Evolutionary conservation across 2,329 filamentous ascomycete species (phyloP).

Genomic region (Xylaria sp.): DNA sequence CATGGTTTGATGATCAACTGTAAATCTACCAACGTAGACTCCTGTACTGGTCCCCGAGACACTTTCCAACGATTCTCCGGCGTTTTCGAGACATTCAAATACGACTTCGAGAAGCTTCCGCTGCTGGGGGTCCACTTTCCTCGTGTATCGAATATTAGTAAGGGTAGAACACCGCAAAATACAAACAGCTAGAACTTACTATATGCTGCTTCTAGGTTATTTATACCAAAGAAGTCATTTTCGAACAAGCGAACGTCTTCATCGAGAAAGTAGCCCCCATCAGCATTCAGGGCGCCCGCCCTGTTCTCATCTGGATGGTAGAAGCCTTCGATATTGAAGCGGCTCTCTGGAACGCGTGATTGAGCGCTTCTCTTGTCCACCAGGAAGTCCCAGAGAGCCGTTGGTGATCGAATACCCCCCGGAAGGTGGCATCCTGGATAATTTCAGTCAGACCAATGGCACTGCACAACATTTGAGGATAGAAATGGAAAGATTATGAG

Average conservation of each 20-base stretch:
- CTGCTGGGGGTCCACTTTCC: conserved; percentile 45
- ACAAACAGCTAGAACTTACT: background rate
- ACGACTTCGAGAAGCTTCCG: conserved; percentile 44
- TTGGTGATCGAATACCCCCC: conserved; percentile 9
- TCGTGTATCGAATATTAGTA: background rate
- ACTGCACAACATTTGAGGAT: too few species aligned
- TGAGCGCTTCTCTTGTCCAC: background rate
- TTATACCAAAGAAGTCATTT: conserved; percentile 17
- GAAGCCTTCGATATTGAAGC: conserved; percentile 18
- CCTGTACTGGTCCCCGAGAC: conserved; percentile 22
- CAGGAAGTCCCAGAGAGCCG: conserved; percentile 14
- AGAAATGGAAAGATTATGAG: too few species aligned
- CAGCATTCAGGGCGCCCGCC: background rate
- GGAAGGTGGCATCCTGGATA: conserved; percentile 17
- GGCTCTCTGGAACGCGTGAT: background rate
- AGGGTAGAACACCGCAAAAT: background rate
- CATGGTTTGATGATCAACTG: background rate
- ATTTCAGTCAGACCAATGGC: too few species aligned
- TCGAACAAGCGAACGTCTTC: conserved; percentile 19
- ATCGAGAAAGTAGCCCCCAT: conserved; percentile 20
- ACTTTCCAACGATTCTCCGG: conserved; percentile 13
- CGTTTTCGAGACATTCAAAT: conserved; percentile 40
- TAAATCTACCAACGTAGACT: conserved; percentile 27
- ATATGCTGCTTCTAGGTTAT: conserved; percentile 13
- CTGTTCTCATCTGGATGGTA: background rate